These are phyloP conservation scores for Zelopaecilomyces penicillatus DNA, from an alignment of 2,329 filamentous ascomycete species.

Conservation along the genomic window DNA sequence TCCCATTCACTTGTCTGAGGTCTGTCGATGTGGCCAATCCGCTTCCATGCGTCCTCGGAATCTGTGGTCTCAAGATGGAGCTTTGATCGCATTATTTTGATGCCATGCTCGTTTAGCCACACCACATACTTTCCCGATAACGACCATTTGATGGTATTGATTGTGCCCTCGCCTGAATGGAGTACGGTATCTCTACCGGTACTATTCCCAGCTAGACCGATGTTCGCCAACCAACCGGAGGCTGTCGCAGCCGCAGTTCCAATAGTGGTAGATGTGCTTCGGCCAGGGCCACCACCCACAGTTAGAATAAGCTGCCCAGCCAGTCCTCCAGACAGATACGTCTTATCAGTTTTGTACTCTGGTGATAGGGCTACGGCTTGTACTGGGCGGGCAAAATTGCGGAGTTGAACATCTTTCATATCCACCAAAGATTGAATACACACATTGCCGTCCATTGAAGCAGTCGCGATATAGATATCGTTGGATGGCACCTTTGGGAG, in stretches of 20 bases:
- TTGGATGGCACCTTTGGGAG: slow-evolving; percentile 75
- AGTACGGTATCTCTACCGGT: slow-evolving; percentile 78
- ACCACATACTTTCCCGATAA: slow-evolving; percentile 83
- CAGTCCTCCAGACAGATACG: slow-evolving; percentile 83
- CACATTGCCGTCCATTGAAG: slow-evolving; percentile 92
- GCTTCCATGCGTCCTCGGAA: slow-evolving; percentile 81
- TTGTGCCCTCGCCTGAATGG: slow-evolving; percentile 85
- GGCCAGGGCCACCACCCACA: slow-evolving; percentile 67
- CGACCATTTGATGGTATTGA: slow-evolving; percentile 92
- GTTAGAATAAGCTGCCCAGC: slow-evolving; percentile 85
- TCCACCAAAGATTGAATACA: slow-evolving; percentile 85
- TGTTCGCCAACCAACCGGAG: slow-evolving; percentile 82
- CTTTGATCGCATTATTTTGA: slow-evolving; percentile 94
- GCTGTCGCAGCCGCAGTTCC: slow-evolving; percentile 74
- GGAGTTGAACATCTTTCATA: slow-evolving; percentile 77
- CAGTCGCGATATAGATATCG: slow-evolving; percentile 85
- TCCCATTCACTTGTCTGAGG: slow-evolving; percentile 85
- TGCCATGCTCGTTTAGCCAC: slow-evolving; percentile 94
- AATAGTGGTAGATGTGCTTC: slow-evolving; percentile 81
- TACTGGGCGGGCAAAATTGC: slow-evolving; percentile 89
- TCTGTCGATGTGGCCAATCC: slow-evolving; percentile 84
- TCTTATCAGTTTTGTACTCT: slow-evolving; percentile 81
- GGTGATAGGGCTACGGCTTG: slow-evolving; percentile 91
- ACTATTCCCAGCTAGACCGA: slow-evolving; percentile 64
- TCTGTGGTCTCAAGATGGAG: slow-evolving; percentile 69